Conservation (phyloP, 2,329 filamentous ascomycete genomes). For the Alternaria novae-zelandiae region DNA sequence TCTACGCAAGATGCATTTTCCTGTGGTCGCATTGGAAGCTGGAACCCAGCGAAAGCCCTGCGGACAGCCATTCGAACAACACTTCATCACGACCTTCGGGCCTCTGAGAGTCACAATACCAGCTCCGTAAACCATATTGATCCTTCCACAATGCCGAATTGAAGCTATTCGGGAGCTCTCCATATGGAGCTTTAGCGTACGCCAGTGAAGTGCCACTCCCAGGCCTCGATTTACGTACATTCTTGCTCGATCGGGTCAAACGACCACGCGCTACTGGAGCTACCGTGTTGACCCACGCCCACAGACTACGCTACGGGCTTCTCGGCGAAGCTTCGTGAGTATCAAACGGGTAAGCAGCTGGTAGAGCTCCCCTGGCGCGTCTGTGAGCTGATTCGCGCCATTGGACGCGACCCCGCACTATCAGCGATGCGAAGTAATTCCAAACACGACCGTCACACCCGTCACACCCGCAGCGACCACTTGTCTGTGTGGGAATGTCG, state of each 20-base stretch:
- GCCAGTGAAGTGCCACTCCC: conserved; percentile 13
- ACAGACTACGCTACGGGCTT: conserved; percentile 20
- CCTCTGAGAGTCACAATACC: not conserved
- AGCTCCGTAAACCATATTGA: not conserved
- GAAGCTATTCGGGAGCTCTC: conserved; percentile 23
- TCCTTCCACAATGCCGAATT: conserved; percentile 12
- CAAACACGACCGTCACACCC: conserved; percentile 40
- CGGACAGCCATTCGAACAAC: not conserved
- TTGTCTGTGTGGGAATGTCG: conserved; percentile 24
- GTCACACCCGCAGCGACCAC: conserved; percentile 36
- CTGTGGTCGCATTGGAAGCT: not conserved
- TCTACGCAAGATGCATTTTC: not conserved
- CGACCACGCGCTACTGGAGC: conserved; percentile 17
- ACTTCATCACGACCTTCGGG: not conserved
- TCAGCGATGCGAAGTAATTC: conserved; percentile 37
- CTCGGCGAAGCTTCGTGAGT: conserved; percentile 16
- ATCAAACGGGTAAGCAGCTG: conserved; percentile 23
- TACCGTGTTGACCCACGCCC: conserved; percentile 15
- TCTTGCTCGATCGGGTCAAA: conserved; percentile 12
- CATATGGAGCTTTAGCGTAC: conserved; percentile 20
- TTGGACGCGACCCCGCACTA: conserved; percentile 48
- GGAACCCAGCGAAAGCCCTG: not conserved
- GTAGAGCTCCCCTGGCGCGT: conserved; percentile 27
- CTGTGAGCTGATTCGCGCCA: conserved; percentile 29
- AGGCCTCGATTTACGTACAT: conserved; percentile 28